These are phyloP conservation scores for Cenchrus americanus DNA, from an alignment of 176 grass and related monocot species.

Conservation along the genomic window DNA sequence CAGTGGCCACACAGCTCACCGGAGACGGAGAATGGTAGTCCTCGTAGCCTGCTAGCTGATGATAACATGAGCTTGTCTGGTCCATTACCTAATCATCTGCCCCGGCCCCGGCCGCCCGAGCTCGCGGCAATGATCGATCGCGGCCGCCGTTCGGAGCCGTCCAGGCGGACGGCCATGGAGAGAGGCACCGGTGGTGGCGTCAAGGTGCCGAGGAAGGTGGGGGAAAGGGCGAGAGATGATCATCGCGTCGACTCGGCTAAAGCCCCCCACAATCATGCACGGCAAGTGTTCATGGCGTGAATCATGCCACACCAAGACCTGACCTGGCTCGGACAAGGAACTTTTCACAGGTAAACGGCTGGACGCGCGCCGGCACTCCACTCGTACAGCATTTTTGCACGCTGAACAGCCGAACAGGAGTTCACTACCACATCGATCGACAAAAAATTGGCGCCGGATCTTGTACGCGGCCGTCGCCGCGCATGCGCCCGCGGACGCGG, in stretches of 20 bases:
- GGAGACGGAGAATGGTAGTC: not conserved
- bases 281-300: slow-evolving; percentile 24
- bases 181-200: not conserved
- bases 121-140: not conserved
- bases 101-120: not conserved
- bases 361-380: not conserved
- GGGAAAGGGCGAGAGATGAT: not conserved
- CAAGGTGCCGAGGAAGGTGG: not conserved
- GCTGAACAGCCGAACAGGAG: no score
- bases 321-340: not conserved
- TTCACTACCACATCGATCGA: no score
- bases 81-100: not conserved
- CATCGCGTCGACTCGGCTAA: slow-evolving; percentile 10
- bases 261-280: slow-evolving; percentile 5
- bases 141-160: not conserved
- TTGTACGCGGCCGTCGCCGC: no score
- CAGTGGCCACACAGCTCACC: not conserved
- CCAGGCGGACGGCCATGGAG: no score
- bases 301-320: not conserved
- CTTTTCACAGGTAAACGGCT: slow-evolving; percentile 14
- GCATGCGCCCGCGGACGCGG: no score
- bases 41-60: not conserved
- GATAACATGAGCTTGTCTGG: slow-evolving; percentile 4
- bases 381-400: not conserved
- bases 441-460: no score